Conservation (phyloP, 495 filamentous ascomycete species). For the Xylaria telfairii region DNA sequence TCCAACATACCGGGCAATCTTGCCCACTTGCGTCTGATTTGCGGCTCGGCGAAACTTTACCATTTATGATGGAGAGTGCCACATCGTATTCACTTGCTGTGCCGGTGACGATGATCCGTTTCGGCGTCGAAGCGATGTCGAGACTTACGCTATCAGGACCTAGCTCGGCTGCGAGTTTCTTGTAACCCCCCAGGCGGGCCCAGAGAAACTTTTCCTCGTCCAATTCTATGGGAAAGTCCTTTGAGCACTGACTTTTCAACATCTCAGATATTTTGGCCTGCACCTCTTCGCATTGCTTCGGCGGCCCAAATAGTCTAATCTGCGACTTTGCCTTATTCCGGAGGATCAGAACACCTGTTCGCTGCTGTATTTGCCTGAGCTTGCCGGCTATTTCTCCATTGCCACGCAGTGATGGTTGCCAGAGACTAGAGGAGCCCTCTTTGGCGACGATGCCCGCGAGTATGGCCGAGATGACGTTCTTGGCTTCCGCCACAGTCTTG, state of each 20-base stretch:
- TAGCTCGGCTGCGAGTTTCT: slow-evolving; percentile 39
- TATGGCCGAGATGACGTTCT: slow-evolving; percentile 43
- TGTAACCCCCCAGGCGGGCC: slow-evolving; percentile 50
- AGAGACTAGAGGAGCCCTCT: slow-evolving; percentile 32
- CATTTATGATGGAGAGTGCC: slow-evolving; percentile 25
- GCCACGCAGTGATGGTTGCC: slow-evolving; percentile 33
- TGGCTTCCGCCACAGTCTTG: slow-evolving; percentile 44
- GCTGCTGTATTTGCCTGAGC: slow-evolving; percentile 29
- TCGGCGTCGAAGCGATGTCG: slow-evolving; percentile 40
- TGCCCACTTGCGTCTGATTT: background rate
- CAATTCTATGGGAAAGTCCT: slow-evolving; percentile 35
- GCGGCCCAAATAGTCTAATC: slow-evolving; percentile 39
- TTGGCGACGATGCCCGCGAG: slow-evolving; percentile 30
- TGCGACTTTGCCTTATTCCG: slow-evolving; percentile 38
- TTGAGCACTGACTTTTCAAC: slow-evolving; percentile 35
- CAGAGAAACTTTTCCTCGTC: slow-evolving; percentile 36
- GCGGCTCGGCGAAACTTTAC: background rate
- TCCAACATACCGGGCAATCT: slow-evolving; percentile 52
- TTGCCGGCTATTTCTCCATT: slow-evolving; percentile 27
- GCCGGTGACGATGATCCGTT: slow-evolving; percentile 41
- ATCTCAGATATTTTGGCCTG: slow-evolving; percentile 22
- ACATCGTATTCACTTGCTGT: slow-evolving; percentile 30
- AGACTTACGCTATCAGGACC: slow-evolving; percentile 39
- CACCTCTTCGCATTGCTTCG: slow-evolving; percentile 22
- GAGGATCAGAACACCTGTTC: slow-evolving; percentile 39